A percentile compares a stretch with the other conserved stretches of the same genome.
Conservation (phyloP, 345 rosid genomes). For the Rhodamnia argentea region DNA sequence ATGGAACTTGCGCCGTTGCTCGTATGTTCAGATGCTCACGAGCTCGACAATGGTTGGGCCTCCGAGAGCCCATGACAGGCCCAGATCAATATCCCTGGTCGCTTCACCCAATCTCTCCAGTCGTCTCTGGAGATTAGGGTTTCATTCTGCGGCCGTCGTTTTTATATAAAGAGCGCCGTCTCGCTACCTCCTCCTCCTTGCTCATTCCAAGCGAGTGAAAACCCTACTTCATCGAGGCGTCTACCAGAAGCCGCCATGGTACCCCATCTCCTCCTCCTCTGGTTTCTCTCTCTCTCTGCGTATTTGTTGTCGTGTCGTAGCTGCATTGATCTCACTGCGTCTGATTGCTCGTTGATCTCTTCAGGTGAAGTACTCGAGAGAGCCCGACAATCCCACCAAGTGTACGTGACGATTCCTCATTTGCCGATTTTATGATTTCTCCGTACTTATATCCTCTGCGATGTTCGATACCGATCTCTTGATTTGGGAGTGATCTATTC, state of each 20-base stretch:
- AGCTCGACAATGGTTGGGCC: background rate
- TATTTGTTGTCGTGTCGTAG: background rate
- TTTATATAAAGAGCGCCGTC: background rate
- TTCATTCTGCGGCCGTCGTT: background rate
- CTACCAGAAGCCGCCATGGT: slow-evolving; percentile 22
- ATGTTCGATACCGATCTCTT: background rate
- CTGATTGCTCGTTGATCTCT: background rate
- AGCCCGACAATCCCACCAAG: slow-evolving; percentile 87
- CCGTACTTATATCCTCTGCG: background rate
- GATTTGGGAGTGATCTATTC: background rate
- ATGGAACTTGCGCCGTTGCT: no score
- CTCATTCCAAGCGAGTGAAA: background rate
- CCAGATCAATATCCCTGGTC: background rate
- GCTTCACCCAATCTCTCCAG: background rate
- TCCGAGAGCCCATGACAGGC: background rate
- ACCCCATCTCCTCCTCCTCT: background rate
- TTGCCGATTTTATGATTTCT: background rate
- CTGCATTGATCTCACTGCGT: background rate
- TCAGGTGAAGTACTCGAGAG: slow-evolving; percentile 95
- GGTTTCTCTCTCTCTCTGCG: background rate
- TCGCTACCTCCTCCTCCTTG: background rate
- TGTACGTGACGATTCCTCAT: slow-evolving; percentile 21
- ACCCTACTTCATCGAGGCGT: background rate
- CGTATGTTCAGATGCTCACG: no score
- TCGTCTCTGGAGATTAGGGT: background rate